Base-by-base conservation (phyloP, 2,329 filamentous ascomycete genomes). In the Colletotrichum horii region DNA sequence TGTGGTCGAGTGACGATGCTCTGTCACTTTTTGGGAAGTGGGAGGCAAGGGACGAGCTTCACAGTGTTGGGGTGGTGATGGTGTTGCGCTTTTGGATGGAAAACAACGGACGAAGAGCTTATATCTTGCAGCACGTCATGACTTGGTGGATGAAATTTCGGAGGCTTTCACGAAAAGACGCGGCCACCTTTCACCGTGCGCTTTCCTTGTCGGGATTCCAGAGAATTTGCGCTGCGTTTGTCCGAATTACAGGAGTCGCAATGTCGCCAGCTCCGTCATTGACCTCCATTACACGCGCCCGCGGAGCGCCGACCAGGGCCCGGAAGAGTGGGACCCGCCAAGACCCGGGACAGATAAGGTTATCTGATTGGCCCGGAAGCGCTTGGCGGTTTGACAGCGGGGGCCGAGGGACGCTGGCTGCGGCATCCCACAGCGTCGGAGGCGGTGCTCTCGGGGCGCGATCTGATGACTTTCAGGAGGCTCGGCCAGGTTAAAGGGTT, bases 381-480 rank as follows among this genome's bases (percentile, higher is more conserved):
- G 19, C 73, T 75, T 73, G 73, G 70, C 64, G 28, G 43, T 19
- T 48, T 22, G 12, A 6, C 43, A 32, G 19, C 73, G 73, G 73
- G 64, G 70, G 43, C 70, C 70, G 73, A 58, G 43, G 43, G 60
- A 28, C 52, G 43, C 38, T 22, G 30, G 52, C 15, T 12, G 19
- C n/a, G n/a, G n/a, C 24, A 62, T 58, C 32, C 65, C 26, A 56
- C 30, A 26, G 43, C 32, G 22, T 26, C 70, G 70, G 70, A 60
- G 14, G n/a, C 74, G 74, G 70, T 64, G 56, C 26, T 32, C 58
- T 73, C 74, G 74, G 74, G 70, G n/a, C 48, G 56, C 73, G 73
- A 60, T 43, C 19, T 61, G 34, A 38, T 30, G 38, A n/a, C 43
- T 24, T 61, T 24, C 7, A 32, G 52, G 66, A 56, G 19, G 22